Percentiles rank a stretch among this genome's conserved stretches.
Evolutionary conservation across 2,329 filamentous ascomycete genomes (phyloP).

Genomic region (Ceratocystiopsis sp.): DNA sequence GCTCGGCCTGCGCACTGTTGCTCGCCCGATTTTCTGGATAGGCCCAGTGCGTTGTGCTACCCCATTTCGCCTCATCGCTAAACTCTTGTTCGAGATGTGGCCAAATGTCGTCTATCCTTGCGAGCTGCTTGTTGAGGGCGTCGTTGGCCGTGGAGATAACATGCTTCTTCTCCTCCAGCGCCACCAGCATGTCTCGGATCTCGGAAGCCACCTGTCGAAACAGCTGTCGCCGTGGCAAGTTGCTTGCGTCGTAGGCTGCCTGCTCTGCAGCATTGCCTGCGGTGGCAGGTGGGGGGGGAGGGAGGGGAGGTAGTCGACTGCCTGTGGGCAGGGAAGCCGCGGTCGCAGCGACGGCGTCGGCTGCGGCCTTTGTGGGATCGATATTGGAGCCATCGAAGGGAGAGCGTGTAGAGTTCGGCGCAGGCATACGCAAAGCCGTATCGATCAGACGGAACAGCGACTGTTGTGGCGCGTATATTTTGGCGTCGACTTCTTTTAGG

Average conservation of each 20-base stretch:
- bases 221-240: conserved; percentile 51
- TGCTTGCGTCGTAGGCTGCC: conserved; percentile 32
- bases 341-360: too few species aligned
- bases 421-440: conserved; percentile 36
- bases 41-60: conserved; percentile 86
- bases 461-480: conserved; percentile 79
- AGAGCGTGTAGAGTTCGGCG: conserved; percentile 25
- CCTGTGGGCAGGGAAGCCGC: conserved; percentile 1
- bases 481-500: conserved; percentile 93
- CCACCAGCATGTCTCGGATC: conserved; percentile 71
- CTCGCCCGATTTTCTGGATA: conserved; percentile 71
- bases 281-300: neutral
- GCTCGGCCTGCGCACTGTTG: conserved; percentile 46
- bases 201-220: conserved; percentile 65
- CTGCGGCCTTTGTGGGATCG: too few species aligned
- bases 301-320: conserved; percentile 12
- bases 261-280: neutral
- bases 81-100: conserved; percentile 77
- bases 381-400: conserved; percentile 21
- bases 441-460: conserved; percentile 61
- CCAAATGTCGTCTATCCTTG: conserved; percentile 73
- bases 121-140: conserved; percentile 68
- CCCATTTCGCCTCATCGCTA: conserved; percentile 85
- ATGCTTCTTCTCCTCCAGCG: conserved; percentile 93
- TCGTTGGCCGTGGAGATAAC: conserved; percentile 88